A percentile compares a stretch with the other conserved stretches of the same genome.
Evolutionary conservation across 1,284 basidiomycete genomes (phyloP).

Genomic region (Ceratobasidium sp.): DNA sequence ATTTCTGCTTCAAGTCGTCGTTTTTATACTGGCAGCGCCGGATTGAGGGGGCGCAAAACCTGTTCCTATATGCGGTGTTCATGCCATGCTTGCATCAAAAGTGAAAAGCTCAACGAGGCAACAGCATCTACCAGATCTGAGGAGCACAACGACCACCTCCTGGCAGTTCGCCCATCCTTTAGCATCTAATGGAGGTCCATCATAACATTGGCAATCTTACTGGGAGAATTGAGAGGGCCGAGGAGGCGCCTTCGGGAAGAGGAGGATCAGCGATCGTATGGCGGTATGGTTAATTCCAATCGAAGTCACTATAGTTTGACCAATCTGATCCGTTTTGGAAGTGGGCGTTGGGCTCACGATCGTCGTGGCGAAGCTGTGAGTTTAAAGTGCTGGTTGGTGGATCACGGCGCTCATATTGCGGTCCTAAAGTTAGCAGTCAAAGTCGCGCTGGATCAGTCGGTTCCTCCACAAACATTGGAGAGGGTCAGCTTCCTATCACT

Average conservation of each 20-base stretch:
- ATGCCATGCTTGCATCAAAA: neutral
- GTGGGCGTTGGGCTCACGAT: slow-evolving; percentile 6
- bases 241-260: neutral
- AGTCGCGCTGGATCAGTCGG: neutral
- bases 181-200: neutral
- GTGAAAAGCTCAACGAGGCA: slow-evolving; percentile 25
- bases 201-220: slow-evolving; percentile 1
- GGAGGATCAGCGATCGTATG: slow-evolving; percentile 9
- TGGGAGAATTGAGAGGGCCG: neutral
- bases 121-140: neutral
- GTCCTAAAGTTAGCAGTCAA: slow-evolving; percentile 8
- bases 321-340: neutral
- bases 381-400: neutral
- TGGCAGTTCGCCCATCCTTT: slow-evolving; percentile 10
- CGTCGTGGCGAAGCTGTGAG: neutral
- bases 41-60: neutral
- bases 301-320: neutral
- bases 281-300: neutral
- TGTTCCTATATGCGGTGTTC: neutral
- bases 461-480: neutral
- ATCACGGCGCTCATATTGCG: neutral
- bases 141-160: neutral
- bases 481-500: neutral
- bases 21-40: neutral
- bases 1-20: neutral